Conservation (phyloP, 2,329 filamentous ascomycete species). For the Xenosphaeropsis pyriputrescens region DNA sequence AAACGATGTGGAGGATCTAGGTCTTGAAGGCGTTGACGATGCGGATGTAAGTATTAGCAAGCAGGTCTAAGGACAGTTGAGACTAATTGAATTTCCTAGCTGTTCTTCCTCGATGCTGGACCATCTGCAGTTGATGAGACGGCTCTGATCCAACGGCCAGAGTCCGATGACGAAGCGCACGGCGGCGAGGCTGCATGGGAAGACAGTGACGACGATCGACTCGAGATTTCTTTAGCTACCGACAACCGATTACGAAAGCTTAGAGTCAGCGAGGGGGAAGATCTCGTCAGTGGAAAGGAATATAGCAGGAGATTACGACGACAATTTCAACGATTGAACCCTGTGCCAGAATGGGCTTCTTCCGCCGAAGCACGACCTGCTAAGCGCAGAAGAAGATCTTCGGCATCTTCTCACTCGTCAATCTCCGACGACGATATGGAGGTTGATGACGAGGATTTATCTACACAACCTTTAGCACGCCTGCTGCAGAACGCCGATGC, state of each 20-base stretch:
- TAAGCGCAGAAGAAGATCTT: slow-evolving; percentile 35
- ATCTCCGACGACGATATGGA: slow-evolving; percentile 30
- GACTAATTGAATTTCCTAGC: slow-evolving; percentile 11
- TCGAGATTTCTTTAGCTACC: slow-evolving; percentile 68
- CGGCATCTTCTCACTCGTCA: slow-evolving; percentile 24
- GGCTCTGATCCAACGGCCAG: slow-evolving; percentile 7
- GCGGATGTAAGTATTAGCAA: slow-evolving; percentile 32
- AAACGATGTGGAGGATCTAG: slow-evolving; percentile 21
- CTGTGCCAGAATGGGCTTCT: slow-evolving; percentile 43
- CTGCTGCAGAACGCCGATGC: slow-evolving; percentile 63
- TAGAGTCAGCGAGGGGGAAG: slow-evolving; percentile 65
- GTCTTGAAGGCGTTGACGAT: slow-evolving; percentile 56
- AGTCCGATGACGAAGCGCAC: slow-evolving; percentile 20
- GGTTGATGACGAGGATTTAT: slow-evolving; percentile 40
- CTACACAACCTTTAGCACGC: slow-evolving; percentile 62
- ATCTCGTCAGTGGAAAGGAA: slow-evolving; percentile 73
- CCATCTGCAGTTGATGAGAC: slow-evolving; percentile 11
- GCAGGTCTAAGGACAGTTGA: neutral
- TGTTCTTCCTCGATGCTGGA: slow-evolving; percentile 21
- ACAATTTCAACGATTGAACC: slow-evolving; percentile 53
- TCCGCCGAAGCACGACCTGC: slow-evolving; percentile 32
- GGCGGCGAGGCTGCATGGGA: slow-evolving; percentile 59
- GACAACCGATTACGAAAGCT: slow-evolving; percentile 70
- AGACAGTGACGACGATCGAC: slow-evolving; percentile 87
- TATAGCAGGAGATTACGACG: slow-evolving; percentile 68